Base-by-base conservation (phyloP, 768 basidiomycete genomes). In the Kwoniella mangroviensis region DNA sequence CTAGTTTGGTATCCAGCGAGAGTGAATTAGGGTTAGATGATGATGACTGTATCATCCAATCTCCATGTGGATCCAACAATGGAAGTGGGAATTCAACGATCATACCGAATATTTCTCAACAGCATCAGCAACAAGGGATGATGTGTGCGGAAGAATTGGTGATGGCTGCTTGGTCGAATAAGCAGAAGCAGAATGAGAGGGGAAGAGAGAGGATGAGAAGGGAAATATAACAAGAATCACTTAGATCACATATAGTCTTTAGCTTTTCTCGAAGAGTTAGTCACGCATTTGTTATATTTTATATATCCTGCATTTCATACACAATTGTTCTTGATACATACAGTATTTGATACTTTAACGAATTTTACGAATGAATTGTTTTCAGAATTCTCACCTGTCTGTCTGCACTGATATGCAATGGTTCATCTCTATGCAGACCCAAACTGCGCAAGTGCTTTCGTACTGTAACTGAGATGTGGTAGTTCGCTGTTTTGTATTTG, bases 1-100 rank as follows among this genome's bases (percentile, higher is more conserved):
- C 70, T 5, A 63, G 60, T 49, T 41, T 72, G 13, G 54, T 73
- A 17, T 70, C 72, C 9, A 34, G 34, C 34, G 64, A 68, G 34
- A 22, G 65, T 21, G 69, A 63, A 34, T 34, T 34, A 21, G 57
- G 40, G 3, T 42, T 26, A 4, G 40, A 19, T 11, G 17, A 28
- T 9, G 58, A 42, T n/a, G 34, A 60, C 2, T 60, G n/a, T 41
- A 26, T 34, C 34, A 34, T 57, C 19, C 21, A 28, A 42, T 63
- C 62, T n/a, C 62, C 62, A 10, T 45, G 54, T 21, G 63, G 57
- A 52, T 58, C 56, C 63, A 42, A 40, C 10, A 42, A 52, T 11
- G 45, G 26, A 13, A 17, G 62, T 63, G 12, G 12, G 15, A 41
- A 67, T 56, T 42, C 53, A 4, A 41, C 54, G 13, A 43, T 55